Conservation (phyloP, 106 monocot genomes). For the Alisma plantagoaquatica region DNA sequence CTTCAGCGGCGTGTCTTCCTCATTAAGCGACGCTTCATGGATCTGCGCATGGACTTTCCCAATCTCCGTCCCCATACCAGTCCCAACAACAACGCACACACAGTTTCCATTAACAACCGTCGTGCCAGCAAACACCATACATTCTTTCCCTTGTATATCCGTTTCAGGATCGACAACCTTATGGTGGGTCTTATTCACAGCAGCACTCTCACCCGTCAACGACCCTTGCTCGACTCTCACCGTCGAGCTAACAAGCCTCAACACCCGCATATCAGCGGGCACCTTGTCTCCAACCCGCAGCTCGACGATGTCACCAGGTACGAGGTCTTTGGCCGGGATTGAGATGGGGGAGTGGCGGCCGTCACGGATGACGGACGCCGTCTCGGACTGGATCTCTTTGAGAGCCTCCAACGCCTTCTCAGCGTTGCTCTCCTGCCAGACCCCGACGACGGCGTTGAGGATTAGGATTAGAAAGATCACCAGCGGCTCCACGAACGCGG, state of each 20-base stretch:
- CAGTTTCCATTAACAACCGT: too few species aligned
- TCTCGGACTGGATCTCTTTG: conserved; percentile 79
- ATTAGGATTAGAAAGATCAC: conserved; percentile 71
- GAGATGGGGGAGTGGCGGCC: conserved; percentile 24
- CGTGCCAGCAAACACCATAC: too few species aligned
- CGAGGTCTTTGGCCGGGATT: conserved; percentile 16
- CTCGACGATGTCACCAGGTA: conserved; percentile 16
- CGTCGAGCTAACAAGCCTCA: conserved; percentile 14
- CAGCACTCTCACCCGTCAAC: conserved; percentile 9
- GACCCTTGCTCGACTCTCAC: conserved; percentile 15
- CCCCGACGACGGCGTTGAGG: conserved; percentile 65
- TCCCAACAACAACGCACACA: too few species aligned
- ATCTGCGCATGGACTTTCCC: too few species aligned
- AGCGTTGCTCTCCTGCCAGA: conserved; percentile 86
- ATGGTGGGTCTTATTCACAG: conserved; percentile 16
- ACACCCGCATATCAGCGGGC: conserved; percentile 18
- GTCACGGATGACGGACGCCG: conserved; percentile 43
- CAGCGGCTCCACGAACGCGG: conserved; percentile 72
- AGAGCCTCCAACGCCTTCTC: conserved; percentile 76
- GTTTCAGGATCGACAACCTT: too few species aligned
- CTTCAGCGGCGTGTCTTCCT: conserved; percentile 31
- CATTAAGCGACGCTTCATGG: too few species aligned
- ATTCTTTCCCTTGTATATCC: too few species aligned
- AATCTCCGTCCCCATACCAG: too few species aligned
- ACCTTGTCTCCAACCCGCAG: conserved; percentile 18